Base-by-base conservation (phyloP, 164 flowering plant species). In the Umbellularia californica region DNA sequence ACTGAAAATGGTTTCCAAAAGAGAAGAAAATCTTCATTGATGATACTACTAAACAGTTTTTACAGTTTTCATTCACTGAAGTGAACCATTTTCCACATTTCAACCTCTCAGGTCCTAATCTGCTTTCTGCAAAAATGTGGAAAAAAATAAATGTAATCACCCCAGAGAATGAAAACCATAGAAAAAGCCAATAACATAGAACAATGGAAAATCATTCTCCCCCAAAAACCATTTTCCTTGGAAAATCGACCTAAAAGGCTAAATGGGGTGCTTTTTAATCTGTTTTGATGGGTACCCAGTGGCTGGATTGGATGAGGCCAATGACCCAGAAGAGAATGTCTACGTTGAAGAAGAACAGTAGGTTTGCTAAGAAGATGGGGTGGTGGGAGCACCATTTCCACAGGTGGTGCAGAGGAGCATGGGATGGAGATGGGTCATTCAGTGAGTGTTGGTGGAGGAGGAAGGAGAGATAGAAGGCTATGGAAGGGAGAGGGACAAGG, bases 321-420 rank as follows among this genome's bases (percentile, higher is more conserved):
- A 95, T 84, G 80, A 87, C 19, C 97, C 97, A 95, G 85, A 95
- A 93, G 79, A 92, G 85, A 72, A 87, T 24, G 69, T 92, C 81
- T 77, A 95, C 90, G 71, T 95, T 95, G 85, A 93, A 41, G 89
- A 92, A 90, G 89, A 95, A 95, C 70, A 95, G 81, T 55, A 77
- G 75, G 74, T 92, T 88, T 77, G 94, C 95, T 6, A 93, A 75
- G 12, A 90, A 82, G 64, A 93, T 67, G 47, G 99, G 99, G 79
- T 95, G 99, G 75, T 82, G 52, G 64, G 79, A 77, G 78, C 95
- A 92, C 97, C 98, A 95, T 25, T 71, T 55, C 90, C 88, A 88
- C 15, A 90, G 33, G 69, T 84, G 73, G 50, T 79, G 71, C 2
- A 81, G 77, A 68, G 78, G 30, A 65, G 67, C 35, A 60, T 51